Base-by-base conservation (phyloP, 805 yeast genomes). In the Candida takata region DNA sequence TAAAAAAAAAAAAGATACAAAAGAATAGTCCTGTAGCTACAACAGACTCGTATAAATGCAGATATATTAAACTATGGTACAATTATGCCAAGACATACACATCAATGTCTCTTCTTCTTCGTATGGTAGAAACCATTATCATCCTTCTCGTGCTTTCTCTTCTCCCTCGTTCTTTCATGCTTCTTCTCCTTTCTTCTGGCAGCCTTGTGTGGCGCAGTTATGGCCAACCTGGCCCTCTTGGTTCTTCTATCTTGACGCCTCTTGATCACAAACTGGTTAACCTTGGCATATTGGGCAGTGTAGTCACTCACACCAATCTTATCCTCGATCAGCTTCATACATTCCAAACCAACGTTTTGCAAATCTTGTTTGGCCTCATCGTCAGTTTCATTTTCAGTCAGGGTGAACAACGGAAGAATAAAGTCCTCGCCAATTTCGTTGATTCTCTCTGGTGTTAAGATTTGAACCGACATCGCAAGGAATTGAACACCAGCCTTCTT, bases 181-280 rank as follows among this genome's bases (percentile, higher is more conserved):
- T 83, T 84, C 60, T 69, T 79, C 51, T 84, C 52, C 61, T 82
- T 84, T 57, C 84, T 74, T 45, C 70, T 72, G 2, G 95, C 92
- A n/a, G 85, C 79, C 28, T 72, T 60, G 12, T 82, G 95, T 1
- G 97, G 97, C 4, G 81, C 83, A 15, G 69, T 72, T 9, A 88
- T 67, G 3, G 86, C 82, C 54, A 85, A 61, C 40, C 82, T 79
- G 0, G 95, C 82, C 38, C 87, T 69, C 52, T 79, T 80, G 0
- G 83, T 72, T 53, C 70, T 77, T 59, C 97, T 75, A 33, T 85
- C 94, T 40, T 71, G 70, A 51, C 97, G 73, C 57, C 85, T 74
- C 24, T 64, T 63, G 20, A 58, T 61, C 17, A 88, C 79, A 13
- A 51, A 49, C 44, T 70, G 74, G 53, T 77, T 75, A n/a, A 86